phyloP scores from a whole-genome alignment of 495 filamentous ascomycete genomes.

The Endocarpon pusillum region DNA sequence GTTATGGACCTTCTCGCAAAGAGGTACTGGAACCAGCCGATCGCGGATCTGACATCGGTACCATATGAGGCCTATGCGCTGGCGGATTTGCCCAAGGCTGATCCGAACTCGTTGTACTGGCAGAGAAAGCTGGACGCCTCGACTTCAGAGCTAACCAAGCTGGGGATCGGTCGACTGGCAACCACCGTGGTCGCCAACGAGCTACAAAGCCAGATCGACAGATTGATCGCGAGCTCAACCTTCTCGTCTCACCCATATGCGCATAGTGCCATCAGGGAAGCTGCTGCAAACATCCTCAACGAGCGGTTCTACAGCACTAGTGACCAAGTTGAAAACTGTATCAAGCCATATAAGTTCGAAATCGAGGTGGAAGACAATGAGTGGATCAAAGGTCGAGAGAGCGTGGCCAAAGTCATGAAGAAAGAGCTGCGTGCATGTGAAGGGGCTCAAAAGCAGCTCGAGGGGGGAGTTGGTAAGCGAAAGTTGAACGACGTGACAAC shows the following conservation, averaged over 20 bases:
- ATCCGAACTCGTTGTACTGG: conserved; percentile 76
- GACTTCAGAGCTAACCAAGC: conserved; percentile 72
- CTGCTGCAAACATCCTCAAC: conserved; percentile 71
- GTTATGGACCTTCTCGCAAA: conserved; percentile 91
- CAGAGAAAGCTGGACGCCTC: conserved; percentile 88
- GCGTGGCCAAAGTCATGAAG: conserved; percentile 58
- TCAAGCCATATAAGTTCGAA: conserved; percentile 97
- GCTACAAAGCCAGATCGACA: conserved; percentile 72
- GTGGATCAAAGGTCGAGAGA: conserved; percentile 70
- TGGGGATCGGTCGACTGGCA: conserved; percentile 82
- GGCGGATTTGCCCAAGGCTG: conserved; percentile 60
- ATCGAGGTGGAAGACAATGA: conserved; percentile 85
- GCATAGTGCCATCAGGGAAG: conserved; percentile 76
- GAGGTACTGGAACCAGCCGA: conserved; percentile 94
- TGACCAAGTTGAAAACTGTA: conserved; percentile 98
- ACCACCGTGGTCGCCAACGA: conserved; percentile 77
- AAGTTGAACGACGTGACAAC: conserved; percentile 78
- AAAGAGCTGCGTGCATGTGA: conserved; percentile 74
- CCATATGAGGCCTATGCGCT: conserved; percentile 54
- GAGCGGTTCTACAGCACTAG: conserved; percentile 92
- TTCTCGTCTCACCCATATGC: conserved; percentile 86
- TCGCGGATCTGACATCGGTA: conserved; percentile 50
- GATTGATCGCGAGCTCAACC: conserved; percentile 55
- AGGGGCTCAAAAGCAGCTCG: conserved; percentile 53
- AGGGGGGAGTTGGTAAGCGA: conserved; percentile 54